Evolutionary conservation across 768 basidiomycete species (phyloP).

Genomic region (Punctularia strigosozonata): DNA sequence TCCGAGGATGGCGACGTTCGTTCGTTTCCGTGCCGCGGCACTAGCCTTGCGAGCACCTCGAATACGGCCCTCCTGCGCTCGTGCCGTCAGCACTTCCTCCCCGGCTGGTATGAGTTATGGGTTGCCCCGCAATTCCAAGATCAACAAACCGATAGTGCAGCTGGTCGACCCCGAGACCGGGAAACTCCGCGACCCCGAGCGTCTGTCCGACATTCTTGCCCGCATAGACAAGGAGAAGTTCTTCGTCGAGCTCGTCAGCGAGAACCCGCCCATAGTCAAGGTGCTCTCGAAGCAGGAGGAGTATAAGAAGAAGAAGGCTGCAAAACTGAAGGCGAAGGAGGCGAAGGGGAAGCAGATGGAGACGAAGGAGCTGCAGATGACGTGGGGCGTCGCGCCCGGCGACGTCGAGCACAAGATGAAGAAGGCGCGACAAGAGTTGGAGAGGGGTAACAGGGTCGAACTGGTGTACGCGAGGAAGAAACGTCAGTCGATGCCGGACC

Average conservation of each 20-base stretch:
- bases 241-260: constrained; percentile 44
- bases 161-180: constrained; percentile 35
- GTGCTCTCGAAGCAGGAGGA: constrained; percentile 35
- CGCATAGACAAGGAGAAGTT: constrained; percentile 27
- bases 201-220: constrained; percentile 32
- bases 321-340: constrained; percentile 23
- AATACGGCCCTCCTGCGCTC: too few species aligned
- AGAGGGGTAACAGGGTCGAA: constrained; percentile 45
- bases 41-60: too few species aligned
- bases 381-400: constrained; percentile 47
- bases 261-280: constrained; percentile 48
- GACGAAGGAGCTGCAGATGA: constrained; percentile 61
- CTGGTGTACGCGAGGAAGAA: constrained; percentile 45
- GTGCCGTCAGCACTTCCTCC: too few species aligned
- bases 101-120: too few species aligned
- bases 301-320: constrained; percentile 25
- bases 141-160: constrained; percentile 20
- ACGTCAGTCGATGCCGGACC: constrained; percentile 21
- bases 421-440: constrained; percentile 44
- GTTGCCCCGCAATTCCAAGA: background rate
- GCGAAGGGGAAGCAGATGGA: constrained; percentile 15
- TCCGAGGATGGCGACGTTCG: too few species aligned
- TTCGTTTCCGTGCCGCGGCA: too few species aligned
- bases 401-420: constrained; percentile 59
- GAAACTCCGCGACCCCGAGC: constrained; percentile 21